A percentile compares a stretch with the other conserved stretches of the same genome.
phyloP scores from a whole-genome alignment of 1,139 yeast species.

The Kodamaea sp. region DNA sequence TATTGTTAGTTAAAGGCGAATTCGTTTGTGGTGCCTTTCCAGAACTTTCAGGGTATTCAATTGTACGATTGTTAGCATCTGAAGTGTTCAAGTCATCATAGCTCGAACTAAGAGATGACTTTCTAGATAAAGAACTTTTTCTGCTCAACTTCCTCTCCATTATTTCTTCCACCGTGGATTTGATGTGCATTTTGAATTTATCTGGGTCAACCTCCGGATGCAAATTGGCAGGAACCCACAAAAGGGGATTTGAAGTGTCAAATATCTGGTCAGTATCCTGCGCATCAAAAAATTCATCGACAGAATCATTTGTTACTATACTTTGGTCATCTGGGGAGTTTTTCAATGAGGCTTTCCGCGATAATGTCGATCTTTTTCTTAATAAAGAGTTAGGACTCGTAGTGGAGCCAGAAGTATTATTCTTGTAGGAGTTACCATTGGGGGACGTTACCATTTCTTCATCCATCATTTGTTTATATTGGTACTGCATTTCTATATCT shows the following conservation, averaged over 20 bases:
- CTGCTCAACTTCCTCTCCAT: conserved; percentile 44
- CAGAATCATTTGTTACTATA: conserved; percentile 11
- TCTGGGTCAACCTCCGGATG: conserved; percentile 95
- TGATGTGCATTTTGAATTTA: conserved; percentile 79
- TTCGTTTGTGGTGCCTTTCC: background rate
- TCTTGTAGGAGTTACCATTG: background rate
- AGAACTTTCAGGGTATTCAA: too few species aligned
- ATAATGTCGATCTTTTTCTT: conserved; percentile 9
- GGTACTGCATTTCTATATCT: conserved; percentile 26
- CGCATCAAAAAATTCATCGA: conserved; percentile 25
- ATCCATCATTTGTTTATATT: conserved; percentile 6
- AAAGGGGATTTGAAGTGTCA: conserved; percentile 32
- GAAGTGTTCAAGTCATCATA: background rate
- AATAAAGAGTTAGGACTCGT: conserved; percentile 2
- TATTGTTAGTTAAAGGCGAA: background rate
- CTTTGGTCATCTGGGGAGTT: conserved; percentile 4
- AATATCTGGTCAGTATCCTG: conserved; percentile 23
- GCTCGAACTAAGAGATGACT: conserved; percentile 26
- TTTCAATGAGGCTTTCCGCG: conserved; percentile 10
- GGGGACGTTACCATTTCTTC: background rate
- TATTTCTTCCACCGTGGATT: conserved; percentile 73
- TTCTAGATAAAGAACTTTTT: conserved; percentile 28
- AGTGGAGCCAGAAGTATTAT: background rate
- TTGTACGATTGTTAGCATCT: too few species aligned
- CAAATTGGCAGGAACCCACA: conserved; percentile 94